phyloP scores from a whole-genome alignment of 768 basidiomycete species.

The Coprinellus micaceus region DNA sequence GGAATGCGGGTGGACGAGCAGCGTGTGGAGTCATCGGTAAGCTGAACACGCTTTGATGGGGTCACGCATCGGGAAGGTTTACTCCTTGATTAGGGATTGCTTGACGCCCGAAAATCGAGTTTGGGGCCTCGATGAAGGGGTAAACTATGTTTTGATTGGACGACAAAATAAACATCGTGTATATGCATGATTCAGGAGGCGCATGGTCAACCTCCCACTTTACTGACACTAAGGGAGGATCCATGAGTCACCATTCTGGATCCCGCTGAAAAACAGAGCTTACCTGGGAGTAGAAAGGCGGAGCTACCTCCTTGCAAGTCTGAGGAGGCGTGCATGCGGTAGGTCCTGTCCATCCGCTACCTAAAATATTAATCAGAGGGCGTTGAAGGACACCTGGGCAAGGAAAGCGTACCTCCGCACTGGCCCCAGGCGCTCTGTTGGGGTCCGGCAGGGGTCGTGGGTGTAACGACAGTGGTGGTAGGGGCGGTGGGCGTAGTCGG shows the following conservation, averaged over 20 bases:
- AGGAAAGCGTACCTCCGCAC: slow-evolving; percentile 42
- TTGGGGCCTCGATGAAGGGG: too few species aligned
- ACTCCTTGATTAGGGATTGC: too few species aligned
- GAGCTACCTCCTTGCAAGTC: slow-evolving; percentile 44
- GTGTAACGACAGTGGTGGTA: slow-evolving; percentile 17
- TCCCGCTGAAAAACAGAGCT: too few species aligned
- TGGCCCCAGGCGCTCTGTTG: slow-evolving; percentile 46
- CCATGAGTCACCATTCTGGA: too few species aligned
- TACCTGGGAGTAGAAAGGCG: slow-evolving; percentile 55
- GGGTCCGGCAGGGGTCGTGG: slow-evolving; percentile 35
- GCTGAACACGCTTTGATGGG: background rate
- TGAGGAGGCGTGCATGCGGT: slow-evolving; percentile 40
- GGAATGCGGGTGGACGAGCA: slow-evolving; percentile 71
- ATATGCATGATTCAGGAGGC: too few species aligned
- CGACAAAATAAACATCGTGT: too few species aligned
- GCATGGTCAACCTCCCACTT: background rate
- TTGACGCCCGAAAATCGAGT: too few species aligned
- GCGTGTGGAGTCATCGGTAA: slow-evolving; percentile 81
- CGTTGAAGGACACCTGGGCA: too few species aligned
- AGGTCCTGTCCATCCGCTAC: slow-evolving; percentile 44
- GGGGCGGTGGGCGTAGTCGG: slow-evolving; percentile 18
- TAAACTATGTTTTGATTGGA: too few species aligned
- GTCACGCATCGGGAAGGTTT: too few species aligned
- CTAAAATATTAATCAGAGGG: too few species aligned
- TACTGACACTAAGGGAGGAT: slow-evolving; percentile 14